Conservation (phyloP, 768 basidiomycete genomes). For the Lactarius pseudohatsudake region DNA sequence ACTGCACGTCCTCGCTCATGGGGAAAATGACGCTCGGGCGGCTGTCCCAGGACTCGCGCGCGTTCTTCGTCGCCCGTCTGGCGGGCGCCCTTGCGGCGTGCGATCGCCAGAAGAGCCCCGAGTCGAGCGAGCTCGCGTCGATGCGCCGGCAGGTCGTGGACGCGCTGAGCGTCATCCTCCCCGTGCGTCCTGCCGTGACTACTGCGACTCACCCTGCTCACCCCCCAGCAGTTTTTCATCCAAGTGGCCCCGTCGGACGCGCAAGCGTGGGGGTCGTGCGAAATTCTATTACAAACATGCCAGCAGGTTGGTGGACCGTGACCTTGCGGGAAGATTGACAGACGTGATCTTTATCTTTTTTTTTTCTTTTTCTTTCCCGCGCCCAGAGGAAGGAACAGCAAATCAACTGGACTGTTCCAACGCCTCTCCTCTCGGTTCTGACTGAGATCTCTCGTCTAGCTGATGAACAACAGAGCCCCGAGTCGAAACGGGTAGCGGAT, state of each 20-base stretch:
- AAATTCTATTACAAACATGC: constrained; percentile 46
- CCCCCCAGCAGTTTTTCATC: constrained; percentile 34
- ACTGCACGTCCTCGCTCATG: constrained; percentile 41
- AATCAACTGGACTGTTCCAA: constrained; percentile 21
- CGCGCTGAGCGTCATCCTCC: constrained; percentile 48
- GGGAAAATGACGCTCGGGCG: constrained; percentile 50
- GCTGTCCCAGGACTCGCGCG: constrained; percentile 44
- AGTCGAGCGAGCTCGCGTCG: constrained; percentile 36
- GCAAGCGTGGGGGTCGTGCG: constrained; percentile 42
- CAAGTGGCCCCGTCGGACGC: constrained; percentile 34
- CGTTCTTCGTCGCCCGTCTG: constrained; percentile 47
- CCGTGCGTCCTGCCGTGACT: constrained; percentile 38
- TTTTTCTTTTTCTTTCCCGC: background rate
- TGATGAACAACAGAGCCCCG: constrained; percentile 15
- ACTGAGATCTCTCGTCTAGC: constrained; percentile 21
- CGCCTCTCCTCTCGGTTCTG: constrained; percentile 19
- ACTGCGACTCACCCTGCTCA: too few species aligned
- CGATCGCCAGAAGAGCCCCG: constrained; percentile 34
- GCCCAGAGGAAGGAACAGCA: constrained; percentile 24
- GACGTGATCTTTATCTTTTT: constrained; percentile 14
- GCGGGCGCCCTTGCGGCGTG: constrained; percentile 46
- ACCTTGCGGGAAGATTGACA: constrained; percentile 14
- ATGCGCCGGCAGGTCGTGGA: constrained; percentile 51
- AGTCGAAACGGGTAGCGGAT: constrained; percentile 23
- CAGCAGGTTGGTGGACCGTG: constrained; percentile 37